Percentiles rank a stretch among this genome's conserved stretches.
Evolutionary conservation across 257 asterid species (phyloP).

Genomic region (Solanum clarkiae): DNA sequence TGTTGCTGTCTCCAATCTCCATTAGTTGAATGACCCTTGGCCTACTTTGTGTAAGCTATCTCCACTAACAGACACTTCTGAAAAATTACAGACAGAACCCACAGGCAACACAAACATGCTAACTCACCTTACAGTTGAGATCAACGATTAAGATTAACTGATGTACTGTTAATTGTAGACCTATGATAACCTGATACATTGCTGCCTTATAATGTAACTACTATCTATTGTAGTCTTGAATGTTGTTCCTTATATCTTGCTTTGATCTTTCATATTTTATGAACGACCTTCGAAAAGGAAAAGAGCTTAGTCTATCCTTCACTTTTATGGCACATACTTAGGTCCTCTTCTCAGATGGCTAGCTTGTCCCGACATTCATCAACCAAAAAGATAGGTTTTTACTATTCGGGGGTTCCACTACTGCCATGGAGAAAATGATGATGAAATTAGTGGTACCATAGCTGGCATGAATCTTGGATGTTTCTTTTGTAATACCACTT

Average conservation of each 20-base stretch:
- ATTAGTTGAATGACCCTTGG: not conserved
- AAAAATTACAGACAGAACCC: not conserved
- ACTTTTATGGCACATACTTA: not conserved
- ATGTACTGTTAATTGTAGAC: not conserved
- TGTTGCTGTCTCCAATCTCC: not conserved
- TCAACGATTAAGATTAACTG: not conserved
- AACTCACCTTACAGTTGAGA: not conserved
- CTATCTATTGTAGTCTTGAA: not conserved
- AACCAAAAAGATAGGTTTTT: not conserved
- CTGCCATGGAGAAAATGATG: not conserved
- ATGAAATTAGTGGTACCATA: not conserved
- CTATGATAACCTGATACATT: not conserved
- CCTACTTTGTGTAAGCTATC: not conserved
- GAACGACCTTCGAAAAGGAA: not conserved
- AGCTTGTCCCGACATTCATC: not conserved
- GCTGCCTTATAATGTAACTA: not conserved
- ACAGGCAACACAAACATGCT: not conserved
- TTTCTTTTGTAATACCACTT: not conserved
- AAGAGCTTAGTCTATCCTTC: not conserved
- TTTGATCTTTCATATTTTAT: not conserved
- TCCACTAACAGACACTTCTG: not conserved
- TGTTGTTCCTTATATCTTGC: not conserved
- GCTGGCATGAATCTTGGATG: not conserved
- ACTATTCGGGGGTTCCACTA: not conserved
- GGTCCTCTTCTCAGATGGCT: not conserved